phyloP scores from a whole-genome alignment of 148 eudicot species.

The Tetragonia tetragonoides region DNA sequence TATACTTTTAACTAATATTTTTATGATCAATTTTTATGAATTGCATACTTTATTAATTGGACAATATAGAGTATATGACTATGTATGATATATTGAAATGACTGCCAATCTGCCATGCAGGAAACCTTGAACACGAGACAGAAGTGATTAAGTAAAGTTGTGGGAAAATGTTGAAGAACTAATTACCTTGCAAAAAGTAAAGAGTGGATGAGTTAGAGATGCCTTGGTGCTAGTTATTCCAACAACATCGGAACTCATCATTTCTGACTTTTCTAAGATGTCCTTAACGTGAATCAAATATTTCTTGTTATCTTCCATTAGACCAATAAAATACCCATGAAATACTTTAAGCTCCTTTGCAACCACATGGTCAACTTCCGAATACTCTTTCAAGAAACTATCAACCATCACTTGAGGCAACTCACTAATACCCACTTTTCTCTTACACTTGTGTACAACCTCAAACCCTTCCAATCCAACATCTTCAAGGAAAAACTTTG shows the following conservation, averaged over 20 bases:
- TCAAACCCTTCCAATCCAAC: slow-evolving; percentile 67
- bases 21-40: too few species aligned
- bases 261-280: slow-evolving; percentile 23
- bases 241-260: slow-evolving; percentile 28
- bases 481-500: slow-evolving; percentile 71
- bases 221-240: slow-evolving; percentile 45
- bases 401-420: slow-evolving; percentile 77
- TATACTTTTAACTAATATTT: too few species aligned
- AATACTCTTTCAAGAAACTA: slow-evolving; percentile 63
- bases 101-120: too few species aligned
- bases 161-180: too few species aligned
- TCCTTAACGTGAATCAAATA: neutral
- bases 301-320: slow-evolving; percentile 42
- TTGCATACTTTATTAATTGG: too few species aligned
- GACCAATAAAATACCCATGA: slow-evolving; percentile 56
- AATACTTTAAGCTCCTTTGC: slow-evolving; percentile 59
- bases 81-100: too few species aligned
- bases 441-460: slow-evolving; percentile 41
- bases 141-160: too few species aligned
- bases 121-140: too few species aligned
- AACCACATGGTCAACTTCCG: slow-evolving; percentile 58
- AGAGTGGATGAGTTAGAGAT: slow-evolving; percentile 39
- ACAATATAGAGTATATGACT: too few species aligned
- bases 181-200: slow-evolving; percentile 56
- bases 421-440: slow-evolving; percentile 50